Conservation (phyloP, 2,329 filamentous ascomycete genomes). For the Aspergillus aculeatus region DNA sequence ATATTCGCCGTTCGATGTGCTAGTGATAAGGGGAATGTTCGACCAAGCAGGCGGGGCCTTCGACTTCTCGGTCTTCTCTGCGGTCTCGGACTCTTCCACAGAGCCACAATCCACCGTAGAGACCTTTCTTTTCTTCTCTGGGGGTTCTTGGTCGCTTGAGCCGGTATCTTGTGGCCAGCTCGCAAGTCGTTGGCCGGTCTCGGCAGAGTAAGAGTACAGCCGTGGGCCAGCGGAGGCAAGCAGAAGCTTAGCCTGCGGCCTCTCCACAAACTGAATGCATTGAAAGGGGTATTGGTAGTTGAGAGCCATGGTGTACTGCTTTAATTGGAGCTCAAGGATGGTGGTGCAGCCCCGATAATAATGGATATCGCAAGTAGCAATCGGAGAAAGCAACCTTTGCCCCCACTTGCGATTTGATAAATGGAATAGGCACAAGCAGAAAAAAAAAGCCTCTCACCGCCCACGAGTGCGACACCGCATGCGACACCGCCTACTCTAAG, state of each 20-base stretch:
- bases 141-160: slow-evolving; percentile 37
- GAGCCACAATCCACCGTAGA: slow-evolving; percentile 29
- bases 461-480: neutral
- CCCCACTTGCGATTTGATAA: neutral
- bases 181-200: slow-evolving; percentile 59
- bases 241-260: slow-evolving; percentile 47
- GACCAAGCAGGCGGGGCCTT: slow-evolving; percentile 41
- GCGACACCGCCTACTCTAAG: neutral
- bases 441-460: neutral
- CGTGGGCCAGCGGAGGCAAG: slow-evolving; percentile 72
- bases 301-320: slow-evolving; percentile 28
- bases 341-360: neutral
- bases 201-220: slow-evolving; percentile 65
- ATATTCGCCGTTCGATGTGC: slow-evolving; percentile 64
- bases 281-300: slow-evolving; percentile 59
- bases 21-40: slow-evolving; percentile 67
- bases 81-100: slow-evolving; percentile 13
- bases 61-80: slow-evolving; percentile 21
- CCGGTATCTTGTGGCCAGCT: slow-evolving; percentile 54
- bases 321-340: neutral
- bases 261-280: slow-evolving; percentile 50
- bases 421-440: neutral
- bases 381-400: neutral
- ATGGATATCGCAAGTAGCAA: neutral
- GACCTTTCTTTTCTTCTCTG: slow-evolving; percentile 47